Base-by-base conservation (phyloP, 148 eudicot genomes). In the Silene uniflora region DNA sequence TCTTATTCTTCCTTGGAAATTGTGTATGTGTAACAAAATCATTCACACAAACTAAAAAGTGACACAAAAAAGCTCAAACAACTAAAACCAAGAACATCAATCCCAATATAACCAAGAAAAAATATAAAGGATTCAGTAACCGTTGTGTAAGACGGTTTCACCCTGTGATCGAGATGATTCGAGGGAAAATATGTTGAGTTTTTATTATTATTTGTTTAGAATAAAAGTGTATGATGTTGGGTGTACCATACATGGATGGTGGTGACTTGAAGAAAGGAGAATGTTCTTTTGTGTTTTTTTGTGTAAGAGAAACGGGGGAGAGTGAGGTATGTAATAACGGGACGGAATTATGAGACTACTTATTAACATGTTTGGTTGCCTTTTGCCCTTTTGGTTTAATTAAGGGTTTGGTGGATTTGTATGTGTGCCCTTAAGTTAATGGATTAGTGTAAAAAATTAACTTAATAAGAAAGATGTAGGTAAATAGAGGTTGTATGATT, bases 251-350 rank as follows among this genome's bases (percentile, higher is more conserved):
- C 83, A 75, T 75, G 54, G 79, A 80, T 80, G 76, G 62, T 24
- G 83, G 62, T 24, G 79, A 80, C 83, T 80, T 66, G 75, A 59
- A 73, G 73, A 71, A 16, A 7, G 55, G 70, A 56, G 78, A 75
- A 80, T 81, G 71, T 77, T 81, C 60, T 49, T 46, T 8, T 54
- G 65, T 46, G 22, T 10, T 39, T 11, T 16, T 23, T 27, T 46
- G 18, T 67, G 44, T 11, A 61, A 22, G 16, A 56, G 17, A 66
- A 78, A 80, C 73, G 72, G 81, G 65, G 69, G 62, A 66, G 79
- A 62, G 56, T 71, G 25, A 12, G 27, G 44, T 75, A 63, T 46
- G 71, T 73, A 77, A 84, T 73, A 77, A 84, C 83, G 84, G 86
- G 74, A 71, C 84, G 80, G 84, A 67, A 81, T 67, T 67, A 78